Evolutionary conservation across 2,329 filamentous ascomycete species (phyloP).

Genomic region (Verticillium alfalfae): DNA sequence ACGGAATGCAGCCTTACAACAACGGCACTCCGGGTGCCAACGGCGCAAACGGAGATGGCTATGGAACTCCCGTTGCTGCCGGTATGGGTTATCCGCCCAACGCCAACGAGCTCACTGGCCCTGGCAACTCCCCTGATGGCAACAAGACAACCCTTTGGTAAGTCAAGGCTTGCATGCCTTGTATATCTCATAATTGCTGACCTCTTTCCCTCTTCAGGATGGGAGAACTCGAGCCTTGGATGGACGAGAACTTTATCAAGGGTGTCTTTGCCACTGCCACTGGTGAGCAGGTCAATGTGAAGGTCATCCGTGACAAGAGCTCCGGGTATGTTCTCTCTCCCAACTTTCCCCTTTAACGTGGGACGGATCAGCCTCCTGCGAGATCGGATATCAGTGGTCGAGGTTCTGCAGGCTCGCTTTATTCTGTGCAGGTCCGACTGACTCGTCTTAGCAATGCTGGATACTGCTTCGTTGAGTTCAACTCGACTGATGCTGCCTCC

Average conservation of each 20-base stretch:
- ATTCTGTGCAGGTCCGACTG: conserved; percentile 7
- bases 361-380: background rate
- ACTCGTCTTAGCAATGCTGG: conserved; percentile 71
- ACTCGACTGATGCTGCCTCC: conserved; percentile 73
- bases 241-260: conserved; percentile 98
- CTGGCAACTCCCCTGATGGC: conserved; percentile 33
- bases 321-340: conserved; percentile 63
- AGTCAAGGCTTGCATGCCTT: conserved; percentile 8
- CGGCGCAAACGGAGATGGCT: conserved; percentile 25
- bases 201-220: conserved; percentile 57
- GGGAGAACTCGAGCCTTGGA: conserved; percentile 98
- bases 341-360: background rate
- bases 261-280: conserved; percentile 84
- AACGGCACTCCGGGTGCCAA: conserved; percentile 28
- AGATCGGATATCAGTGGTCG: background rate
- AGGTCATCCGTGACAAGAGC: conserved; percentile 99
- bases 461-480: conserved; percentile 97
- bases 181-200: background rate
- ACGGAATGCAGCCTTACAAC: conserved; percentile 26
- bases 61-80: conserved; percentile 23
- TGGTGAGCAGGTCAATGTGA: conserved; percentile 93
- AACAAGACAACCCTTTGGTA: conserved; percentile 57
- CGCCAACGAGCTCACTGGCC: conserved; percentile 8
- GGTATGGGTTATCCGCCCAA: conserved; percentile 24
- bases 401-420: background rate